Conservation (phyloP, 2,329 filamentous ascomycete genomes). For the Colletotrichum lini region DNA sequence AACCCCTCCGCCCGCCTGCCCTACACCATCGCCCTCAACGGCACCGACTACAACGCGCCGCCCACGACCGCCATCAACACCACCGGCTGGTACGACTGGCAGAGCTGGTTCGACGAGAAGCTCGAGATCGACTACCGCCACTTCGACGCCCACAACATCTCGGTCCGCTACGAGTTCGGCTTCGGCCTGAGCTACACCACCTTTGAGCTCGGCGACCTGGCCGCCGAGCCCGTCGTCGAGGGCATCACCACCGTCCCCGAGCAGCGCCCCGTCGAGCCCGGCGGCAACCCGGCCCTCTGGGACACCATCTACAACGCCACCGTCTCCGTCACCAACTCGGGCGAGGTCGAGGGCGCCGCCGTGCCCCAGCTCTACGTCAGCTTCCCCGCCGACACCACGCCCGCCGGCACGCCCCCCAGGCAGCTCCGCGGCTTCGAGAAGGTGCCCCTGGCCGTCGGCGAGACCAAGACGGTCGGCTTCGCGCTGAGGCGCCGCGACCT, state of each 20-base stretch:
- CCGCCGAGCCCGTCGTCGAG: slow-evolving; percentile 42
- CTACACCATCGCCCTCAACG: slow-evolving; percentile 77
- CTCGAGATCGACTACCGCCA: slow-evolving; percentile 78
- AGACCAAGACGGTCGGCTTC: slow-evolving; percentile 59
- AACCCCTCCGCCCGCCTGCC: slow-evolving; percentile 79
- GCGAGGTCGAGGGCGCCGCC: slow-evolving; percentile 61
- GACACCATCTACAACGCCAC: slow-evolving; percentile 63
- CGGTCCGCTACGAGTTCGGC: slow-evolving; percentile 76
- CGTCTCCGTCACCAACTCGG: slow-evolving; percentile 66
- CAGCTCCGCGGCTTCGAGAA: slow-evolving; percentile 69
- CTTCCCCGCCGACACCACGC: slow-evolving; percentile 53
- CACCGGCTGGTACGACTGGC: slow-evolving; percentile 57
- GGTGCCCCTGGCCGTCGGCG: slow-evolving; percentile 57
- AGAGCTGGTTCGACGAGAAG: slow-evolving; percentile 71
- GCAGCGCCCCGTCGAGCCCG: slow-evolving; percentile 56
- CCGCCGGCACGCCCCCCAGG: slow-evolving; percentile 61
- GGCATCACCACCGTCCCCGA: slow-evolving; percentile 49
- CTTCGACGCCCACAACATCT: slow-evolving; percentile 73
- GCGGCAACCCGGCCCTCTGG: slow-evolving; percentile 71
- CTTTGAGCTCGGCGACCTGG: slow-evolving; percentile 64
- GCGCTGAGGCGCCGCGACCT: slow-evolving; percentile 62
- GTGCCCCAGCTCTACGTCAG: slow-evolving; percentile 71
- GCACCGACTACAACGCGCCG: slow-evolving; percentile 61
- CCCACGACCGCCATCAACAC: slow-evolving; percentile 55
- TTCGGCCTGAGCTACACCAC: slow-evolving; percentile 80